Conservation (phyloP, 768 basidiomycete genomes). For the Auriculariales sp. region DNA sequence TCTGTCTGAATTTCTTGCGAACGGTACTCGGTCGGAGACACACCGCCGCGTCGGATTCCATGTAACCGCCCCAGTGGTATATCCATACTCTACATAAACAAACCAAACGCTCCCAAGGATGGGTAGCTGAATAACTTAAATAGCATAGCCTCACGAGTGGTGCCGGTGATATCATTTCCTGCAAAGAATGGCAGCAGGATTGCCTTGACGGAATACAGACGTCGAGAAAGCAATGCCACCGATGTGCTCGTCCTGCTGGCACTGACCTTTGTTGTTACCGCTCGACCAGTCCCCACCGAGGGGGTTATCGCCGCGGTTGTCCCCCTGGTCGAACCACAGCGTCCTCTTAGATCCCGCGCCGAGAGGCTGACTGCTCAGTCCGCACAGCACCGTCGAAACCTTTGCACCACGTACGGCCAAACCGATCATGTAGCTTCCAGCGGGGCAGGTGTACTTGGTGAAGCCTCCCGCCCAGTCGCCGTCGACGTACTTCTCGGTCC, state of each 20-base stretch:
- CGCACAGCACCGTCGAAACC: neutral
- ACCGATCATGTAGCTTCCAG: conserved; percentile 1
- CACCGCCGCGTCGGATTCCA: too few relatives aligned
- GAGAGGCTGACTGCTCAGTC: neutral
- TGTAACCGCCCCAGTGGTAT: too few relatives aligned
- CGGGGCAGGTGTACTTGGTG: conserved; percentile 4
- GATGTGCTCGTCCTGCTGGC: conserved; percentile 3
- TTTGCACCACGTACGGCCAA: neutral
- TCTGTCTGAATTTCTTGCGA: too few relatives aligned
- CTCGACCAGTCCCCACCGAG: conserved; percentile 3
- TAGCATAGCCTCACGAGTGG: too few relatives aligned
- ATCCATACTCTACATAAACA: too few relatives aligned
- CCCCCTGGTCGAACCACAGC: conserved; percentile 4
- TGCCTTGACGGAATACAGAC: neutral
- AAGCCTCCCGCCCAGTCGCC: conserved; percentile 3
- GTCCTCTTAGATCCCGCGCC: neutral
- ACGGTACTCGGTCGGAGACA: too few relatives aligned
- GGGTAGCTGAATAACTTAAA: too few relatives aligned
- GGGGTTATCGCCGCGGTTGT: neutral
- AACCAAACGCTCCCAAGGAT: too few relatives aligned
- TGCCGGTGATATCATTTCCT: neutral
- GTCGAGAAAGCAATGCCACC: conserved; percentile 4
- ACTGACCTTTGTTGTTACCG: conserved; percentile 4
- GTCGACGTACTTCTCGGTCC: conserved; percentile 2
- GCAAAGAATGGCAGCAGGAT: conserved; percentile 4